Percentiles rank a stretch among this genome's conserved stretches.
phyloP scores from a whole-genome alignment of 495 filamentous ascomycete species.

The Apodospora peruviana region DNA sequence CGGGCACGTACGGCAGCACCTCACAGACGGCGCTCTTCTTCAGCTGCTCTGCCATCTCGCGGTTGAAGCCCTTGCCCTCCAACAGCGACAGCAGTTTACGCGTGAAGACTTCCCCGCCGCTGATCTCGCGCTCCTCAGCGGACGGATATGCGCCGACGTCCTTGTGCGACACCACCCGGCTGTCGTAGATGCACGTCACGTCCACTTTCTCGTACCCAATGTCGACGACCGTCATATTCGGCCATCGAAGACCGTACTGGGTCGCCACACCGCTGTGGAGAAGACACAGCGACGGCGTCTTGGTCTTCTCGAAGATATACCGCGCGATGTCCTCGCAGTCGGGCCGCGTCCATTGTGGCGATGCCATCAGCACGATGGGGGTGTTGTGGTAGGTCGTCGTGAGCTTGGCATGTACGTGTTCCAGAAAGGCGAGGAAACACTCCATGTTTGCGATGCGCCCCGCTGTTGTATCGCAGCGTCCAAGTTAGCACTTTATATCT shows the following conservation, averaged over 20 bases:
- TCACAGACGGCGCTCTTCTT: slow-evolving; percentile 88
- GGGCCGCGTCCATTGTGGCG: slow-evolving; percentile 78
- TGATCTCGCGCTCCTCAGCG: slow-evolving; percentile 57
- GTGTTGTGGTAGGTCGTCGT: slow-evolving; percentile 86
- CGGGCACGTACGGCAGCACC: slow-evolving; percentile 64
- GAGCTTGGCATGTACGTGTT: slow-evolving; percentile 78
- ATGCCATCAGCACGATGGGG: slow-evolving; percentile 78
- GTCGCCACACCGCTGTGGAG: slow-evolving; percentile 81
- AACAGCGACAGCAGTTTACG: slow-evolving; percentile 65
- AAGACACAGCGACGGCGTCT: slow-evolving; percentile 79
- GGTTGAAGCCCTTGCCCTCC: slow-evolving; percentile 60
- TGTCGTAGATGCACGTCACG: slow-evolving; percentile 80
- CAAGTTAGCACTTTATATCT: no score
- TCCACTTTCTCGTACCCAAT: slow-evolving; percentile 88
- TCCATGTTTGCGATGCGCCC: slow-evolving; percentile 85
- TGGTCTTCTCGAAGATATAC: slow-evolving; percentile 96
- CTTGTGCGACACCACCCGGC: slow-evolving; percentile 46
- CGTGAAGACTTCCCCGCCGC: slow-evolving; percentile 88
- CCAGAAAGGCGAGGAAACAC: slow-evolving; percentile 85
- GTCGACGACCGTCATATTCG: slow-evolving; percentile 77
- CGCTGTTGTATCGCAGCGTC: no score
- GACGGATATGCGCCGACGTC: slow-evolving; percentile 43
- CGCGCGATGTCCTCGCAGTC: slow-evolving; percentile 79
- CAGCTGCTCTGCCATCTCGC: slow-evolving; percentile 92
- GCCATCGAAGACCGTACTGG: slow-evolving; percentile 73